These are phyloP conservation scores for Magnaporthiopsis rhizophila DNA, from an alignment of 2,329 filamentous ascomycete species.

Conservation along the genomic window DNA sequence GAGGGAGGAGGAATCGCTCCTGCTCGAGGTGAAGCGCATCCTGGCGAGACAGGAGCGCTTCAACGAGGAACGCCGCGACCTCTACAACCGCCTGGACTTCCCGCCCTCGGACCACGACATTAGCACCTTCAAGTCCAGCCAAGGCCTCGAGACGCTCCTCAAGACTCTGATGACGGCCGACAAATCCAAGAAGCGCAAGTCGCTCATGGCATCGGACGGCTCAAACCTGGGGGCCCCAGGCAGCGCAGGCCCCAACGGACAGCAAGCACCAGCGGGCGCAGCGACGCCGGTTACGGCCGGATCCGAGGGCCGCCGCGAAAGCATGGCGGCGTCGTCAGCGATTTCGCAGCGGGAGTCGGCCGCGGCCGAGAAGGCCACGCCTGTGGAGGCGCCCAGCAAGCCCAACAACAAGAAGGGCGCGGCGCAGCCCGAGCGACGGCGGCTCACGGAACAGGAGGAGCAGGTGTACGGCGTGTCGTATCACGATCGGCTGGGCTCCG, in stretches of 20 bases:
- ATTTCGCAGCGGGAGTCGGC: constrained; percentile 36
- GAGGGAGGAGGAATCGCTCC: constrained; percentile 80
- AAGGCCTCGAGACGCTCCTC: constrained; percentile 70
- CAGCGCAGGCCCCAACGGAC: constrained; percentile 22
- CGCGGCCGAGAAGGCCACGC: constrained; percentile 28
- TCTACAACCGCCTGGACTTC: constrained; percentile 80
- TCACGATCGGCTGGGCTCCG: constrained; percentile 76
- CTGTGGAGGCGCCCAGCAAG: constrained; percentile 19
- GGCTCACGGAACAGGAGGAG: constrained; percentile 69
- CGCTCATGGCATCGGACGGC: constrained; percentile 53
- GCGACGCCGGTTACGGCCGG: constrained; percentile 27
- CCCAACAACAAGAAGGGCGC: constrained; percentile 43
- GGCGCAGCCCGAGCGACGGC: constrained; percentile 49
- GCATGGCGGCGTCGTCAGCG: constrained; percentile 27
- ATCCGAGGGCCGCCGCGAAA: constrained; percentile 26
- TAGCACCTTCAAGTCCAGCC: constrained; percentile 69
- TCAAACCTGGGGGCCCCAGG: constrained; percentile 34
- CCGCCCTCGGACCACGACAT: constrained; percentile 64
- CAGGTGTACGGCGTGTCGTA: constrained; percentile 74
- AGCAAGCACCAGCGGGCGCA: constrained; percentile 34
- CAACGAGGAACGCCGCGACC: constrained; percentile 78
- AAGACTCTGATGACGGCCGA: constrained; percentile 77
- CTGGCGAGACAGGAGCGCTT: constrained; percentile 78
- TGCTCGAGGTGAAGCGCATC: constrained; percentile 88
- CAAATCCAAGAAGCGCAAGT: constrained; percentile 82